Conservation (phyloP, 768 basidiomycete species). For the Mycena maculata region DNA sequence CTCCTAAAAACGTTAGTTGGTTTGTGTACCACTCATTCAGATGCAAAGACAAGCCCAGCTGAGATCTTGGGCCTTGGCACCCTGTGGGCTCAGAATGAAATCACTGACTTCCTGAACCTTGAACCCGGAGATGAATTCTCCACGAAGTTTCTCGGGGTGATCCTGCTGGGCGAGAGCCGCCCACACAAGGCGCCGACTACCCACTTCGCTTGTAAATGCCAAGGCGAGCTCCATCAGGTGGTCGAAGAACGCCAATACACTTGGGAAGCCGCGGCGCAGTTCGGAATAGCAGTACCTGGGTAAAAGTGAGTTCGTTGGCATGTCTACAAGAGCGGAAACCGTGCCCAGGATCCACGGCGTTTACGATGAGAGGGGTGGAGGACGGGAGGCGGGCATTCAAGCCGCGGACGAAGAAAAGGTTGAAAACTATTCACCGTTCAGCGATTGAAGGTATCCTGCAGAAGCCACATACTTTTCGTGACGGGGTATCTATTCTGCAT, state of each 20-base stretch:
- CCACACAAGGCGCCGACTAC: conserved; percentile 37
- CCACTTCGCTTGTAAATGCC: conserved; percentile 36
- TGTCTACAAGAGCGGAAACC: no score
- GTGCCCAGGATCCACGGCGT: conserved; percentile 32
- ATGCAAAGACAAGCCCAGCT: conserved; percentile 28
- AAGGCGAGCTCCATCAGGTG: conserved; percentile 15
- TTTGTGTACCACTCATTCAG: not conserved
- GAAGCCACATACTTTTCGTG: conserved; percentile 24
- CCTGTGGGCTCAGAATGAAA: conserved; percentile 34
- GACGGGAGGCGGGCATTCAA: conserved; percentile 27
- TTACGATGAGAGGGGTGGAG: conserved; percentile 27
- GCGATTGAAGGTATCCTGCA: not conserved
- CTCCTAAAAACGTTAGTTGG: conserved; percentile 8
- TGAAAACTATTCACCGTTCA: conserved; percentile 28
- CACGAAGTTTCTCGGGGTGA: conserved; percentile 26
- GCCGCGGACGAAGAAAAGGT: conserved; percentile 35
- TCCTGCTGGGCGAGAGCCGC: conserved; percentile 27
- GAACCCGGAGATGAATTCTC: conserved; percentile 27
- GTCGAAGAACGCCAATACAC: not conserved
- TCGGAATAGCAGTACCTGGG: conserved; percentile 33
- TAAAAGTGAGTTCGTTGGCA: no score
- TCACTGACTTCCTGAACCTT: conserved; percentile 37
- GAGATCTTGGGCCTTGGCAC: conserved; percentile 27
- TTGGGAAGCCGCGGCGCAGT: conserved; percentile 18
- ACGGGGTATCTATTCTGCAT: conserved; percentile 7